A percentile compares a stretch with the other conserved stretches of the same genome.
Conservation (phyloP, 441 rosid genomes). For the Omphalea diandra region DNA sequence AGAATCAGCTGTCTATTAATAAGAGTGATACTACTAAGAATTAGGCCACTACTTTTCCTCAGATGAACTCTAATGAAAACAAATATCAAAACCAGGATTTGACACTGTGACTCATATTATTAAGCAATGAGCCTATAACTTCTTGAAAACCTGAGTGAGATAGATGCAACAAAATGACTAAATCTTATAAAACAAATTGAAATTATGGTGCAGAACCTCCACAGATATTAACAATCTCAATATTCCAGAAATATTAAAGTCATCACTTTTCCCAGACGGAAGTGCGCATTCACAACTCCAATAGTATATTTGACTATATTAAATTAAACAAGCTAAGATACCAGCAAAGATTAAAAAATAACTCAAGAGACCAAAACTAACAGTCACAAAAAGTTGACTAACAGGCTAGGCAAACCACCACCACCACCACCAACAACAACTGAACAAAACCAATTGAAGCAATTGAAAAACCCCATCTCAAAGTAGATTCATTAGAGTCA, state of each 20-base stretch:
- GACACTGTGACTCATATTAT: not conserved
- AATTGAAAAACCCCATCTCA: conserved; percentile 7
- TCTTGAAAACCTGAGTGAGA: not conserved
- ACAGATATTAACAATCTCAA: not conserved
- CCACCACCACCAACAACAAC: not conserved
- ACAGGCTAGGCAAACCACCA: not conserved
- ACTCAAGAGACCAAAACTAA: not conserved
- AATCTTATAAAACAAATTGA: not conserved
- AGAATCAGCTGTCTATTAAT: not conserved
- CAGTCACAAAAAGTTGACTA: not conserved
- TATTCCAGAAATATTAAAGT: conserved; percentile 1
- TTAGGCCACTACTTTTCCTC: not conserved
- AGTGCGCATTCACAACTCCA: not conserved
- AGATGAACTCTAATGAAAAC: not conserved
- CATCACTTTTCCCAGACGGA: not conserved
- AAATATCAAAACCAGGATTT: not conserved
- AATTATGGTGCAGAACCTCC: not conserved
- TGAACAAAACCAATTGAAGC: not conserved
- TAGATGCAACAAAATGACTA: not conserved
- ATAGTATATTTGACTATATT: not conserved
- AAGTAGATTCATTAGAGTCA: not conserved
- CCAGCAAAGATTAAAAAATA: not conserved
- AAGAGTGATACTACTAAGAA: not conserved
- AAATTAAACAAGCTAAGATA: not conserved
- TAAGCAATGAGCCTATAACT: not conserved